phyloP scores from a whole-genome alignment of 2,329 filamentous ascomycete genomes.

The Ophiocordyceps sinensis region DNA sequence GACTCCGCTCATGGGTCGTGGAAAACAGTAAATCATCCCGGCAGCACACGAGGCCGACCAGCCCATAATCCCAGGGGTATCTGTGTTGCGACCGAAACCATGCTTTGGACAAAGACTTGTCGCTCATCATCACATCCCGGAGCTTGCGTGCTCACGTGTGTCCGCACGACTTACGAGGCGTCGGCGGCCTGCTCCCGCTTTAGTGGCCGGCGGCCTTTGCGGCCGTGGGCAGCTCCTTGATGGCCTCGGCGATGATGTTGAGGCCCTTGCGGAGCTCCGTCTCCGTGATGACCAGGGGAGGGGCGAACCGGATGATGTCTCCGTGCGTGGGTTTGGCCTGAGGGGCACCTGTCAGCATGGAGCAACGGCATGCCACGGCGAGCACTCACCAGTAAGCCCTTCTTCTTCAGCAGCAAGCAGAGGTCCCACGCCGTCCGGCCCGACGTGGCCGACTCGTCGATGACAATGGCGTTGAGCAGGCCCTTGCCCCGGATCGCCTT shows the following conservation, averaged over 20 bases:
- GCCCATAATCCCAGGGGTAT: slow-evolving; percentile 4
- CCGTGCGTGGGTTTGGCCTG: slow-evolving; percentile 97
- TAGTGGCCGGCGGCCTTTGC: slow-evolving; percentile 23
- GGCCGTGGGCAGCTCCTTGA: slow-evolving; percentile 62
- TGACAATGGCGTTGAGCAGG: slow-evolving; percentile 87
- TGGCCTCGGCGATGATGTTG: slow-evolving; percentile 64
- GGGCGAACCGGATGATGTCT: slow-evolving; percentile 97
- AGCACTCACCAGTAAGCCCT: slow-evolving; percentile 70
- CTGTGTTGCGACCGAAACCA: slow-evolving; percentile 4
- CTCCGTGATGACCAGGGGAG: slow-evolving; percentile 86
- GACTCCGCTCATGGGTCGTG: not conserved
- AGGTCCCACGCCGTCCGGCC: slow-evolving; percentile 92
- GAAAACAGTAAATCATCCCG: not conserved
- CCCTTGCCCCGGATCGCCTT: slow-evolving; percentile 80
- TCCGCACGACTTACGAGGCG: not conserved
- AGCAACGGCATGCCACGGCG: not conserved
- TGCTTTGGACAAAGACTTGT: not conserved
- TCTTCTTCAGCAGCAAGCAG: slow-evolving; percentile 88
- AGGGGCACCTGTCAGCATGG: not conserved
- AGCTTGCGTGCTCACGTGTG: slow-evolving; percentile 7
- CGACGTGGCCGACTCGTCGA: slow-evolving; percentile 74
- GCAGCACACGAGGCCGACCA: slow-evolving; percentile 3
- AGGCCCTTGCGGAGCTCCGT: slow-evolving; percentile 68
- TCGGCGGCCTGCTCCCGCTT: not conserved
- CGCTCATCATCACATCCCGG: slow-evolving; percentile 6